phyloP scores from a whole-genome alignment of 768 basidiomycete species.

The Lactifluus subvellereus region DNA sequence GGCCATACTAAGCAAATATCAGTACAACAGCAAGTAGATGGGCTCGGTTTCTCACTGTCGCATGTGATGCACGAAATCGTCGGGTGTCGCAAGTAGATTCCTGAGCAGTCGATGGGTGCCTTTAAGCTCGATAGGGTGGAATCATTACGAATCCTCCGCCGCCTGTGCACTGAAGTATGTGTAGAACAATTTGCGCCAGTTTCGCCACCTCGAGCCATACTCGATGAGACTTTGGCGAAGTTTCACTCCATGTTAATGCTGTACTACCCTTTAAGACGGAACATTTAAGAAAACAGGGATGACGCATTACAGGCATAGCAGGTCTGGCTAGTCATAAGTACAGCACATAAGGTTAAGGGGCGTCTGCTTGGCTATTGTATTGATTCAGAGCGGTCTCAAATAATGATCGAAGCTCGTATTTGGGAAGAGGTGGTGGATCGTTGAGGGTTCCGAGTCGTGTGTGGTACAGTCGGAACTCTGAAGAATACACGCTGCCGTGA shows the following conservation, averaged over 20 bases:
- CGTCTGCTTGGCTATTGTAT: no score
- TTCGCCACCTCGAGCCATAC: conserved; percentile 39
- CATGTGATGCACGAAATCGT: conserved; percentile 34
- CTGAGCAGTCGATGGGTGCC: conserved; percentile 30
- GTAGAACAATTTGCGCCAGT: conserved; percentile 38
- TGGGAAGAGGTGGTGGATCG: no score
- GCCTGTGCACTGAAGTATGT: conserved; percentile 38
- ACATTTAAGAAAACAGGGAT: neutral
- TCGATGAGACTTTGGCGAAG: conserved; percentile 33
- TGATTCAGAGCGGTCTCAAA: no score
- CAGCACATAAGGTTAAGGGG: neutral
- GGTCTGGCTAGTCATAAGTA: conserved; percentile 1
- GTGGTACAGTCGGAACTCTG: no score
- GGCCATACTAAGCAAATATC: conserved; percentile 5
- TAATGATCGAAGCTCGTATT: no score
- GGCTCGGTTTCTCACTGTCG: conserved; percentile 32
- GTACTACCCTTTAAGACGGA: neutral
- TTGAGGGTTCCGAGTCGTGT: no score
- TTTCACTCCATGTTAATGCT: conserved; percentile 41
- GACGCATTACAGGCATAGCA: conserved; percentile 1
- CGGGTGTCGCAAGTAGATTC: conserved; percentile 32
- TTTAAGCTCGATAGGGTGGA: conserved; percentile 3
- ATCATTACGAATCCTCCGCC: conserved; percentile 20
- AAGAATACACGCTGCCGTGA: no score
- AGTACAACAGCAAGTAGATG: neutral